A percentile compares a stretch with the other conserved stretches of the same genome.
These are phyloP conservation scores for Cryomyces antarcticus DNA, from an alignment of 495 filamentous ascomycete species.

Conservation along the genomic window DNA sequence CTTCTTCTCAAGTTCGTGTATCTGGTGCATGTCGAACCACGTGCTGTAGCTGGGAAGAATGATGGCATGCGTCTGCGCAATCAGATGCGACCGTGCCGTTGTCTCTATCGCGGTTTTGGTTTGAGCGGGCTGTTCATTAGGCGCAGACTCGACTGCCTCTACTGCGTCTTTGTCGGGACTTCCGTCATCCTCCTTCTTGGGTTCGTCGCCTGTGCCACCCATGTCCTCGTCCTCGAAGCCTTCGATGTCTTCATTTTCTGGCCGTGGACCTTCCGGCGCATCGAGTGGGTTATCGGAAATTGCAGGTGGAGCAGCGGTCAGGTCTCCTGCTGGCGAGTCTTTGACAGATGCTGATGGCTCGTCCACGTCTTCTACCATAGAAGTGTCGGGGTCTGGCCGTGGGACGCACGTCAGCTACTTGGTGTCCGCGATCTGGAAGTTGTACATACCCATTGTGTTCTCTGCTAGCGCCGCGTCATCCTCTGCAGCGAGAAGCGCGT, in stretches of 20 bases:
- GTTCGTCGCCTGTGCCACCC: constrained; percentile 43
- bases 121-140: constrained; percentile 7
- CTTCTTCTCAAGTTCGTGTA: constrained; percentile 77
- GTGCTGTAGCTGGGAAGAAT: constrained; percentile 89
- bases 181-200: constrained; percentile 36
- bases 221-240: constrained; percentile 64
- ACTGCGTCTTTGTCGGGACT: constrained; percentile 22
- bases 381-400: constrained; percentile 3
- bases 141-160: constrained; percentile 8
- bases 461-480: constrained; percentile 5
- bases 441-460: neutral
- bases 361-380: constrained; percentile 20
- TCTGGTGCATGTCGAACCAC: constrained; percentile 94
- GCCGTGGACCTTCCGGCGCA: constrained; percentile 56
- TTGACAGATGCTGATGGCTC: constrained; percentile 24
- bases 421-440: neutral
- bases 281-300: constrained; percentile 69
- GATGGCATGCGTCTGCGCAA: constrained; percentile 80
- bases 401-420: neutral
- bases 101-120: constrained; percentile 62
- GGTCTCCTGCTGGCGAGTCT: constrained; percentile 22
- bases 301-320: constrained; percentile 30
- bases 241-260: constrained; percentile 40
- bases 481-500: constrained; percentile 6
- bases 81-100: constrained; percentile 72